Evolutionary conservation across 495 filamentous ascomycete species (phyloP).

Genomic region (Pyrenula aspistea): DNA sequence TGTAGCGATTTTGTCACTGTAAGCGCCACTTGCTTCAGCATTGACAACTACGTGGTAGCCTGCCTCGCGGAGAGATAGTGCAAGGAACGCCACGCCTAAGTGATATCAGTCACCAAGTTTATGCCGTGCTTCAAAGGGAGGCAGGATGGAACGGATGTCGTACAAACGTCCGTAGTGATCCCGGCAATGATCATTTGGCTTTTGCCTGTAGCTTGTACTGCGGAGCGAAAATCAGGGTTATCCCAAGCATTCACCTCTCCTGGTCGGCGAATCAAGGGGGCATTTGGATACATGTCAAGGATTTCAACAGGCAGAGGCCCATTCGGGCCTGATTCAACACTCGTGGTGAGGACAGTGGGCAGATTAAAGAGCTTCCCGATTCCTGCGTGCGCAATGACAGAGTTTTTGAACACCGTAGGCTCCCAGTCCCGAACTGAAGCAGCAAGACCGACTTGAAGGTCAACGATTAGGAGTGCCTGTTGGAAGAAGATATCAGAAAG

Average conservation of each 20-base stretch:
- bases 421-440: conserved; percentile 42
- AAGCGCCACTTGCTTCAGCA: conserved; percentile 46
- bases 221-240: conserved; percentile 44
- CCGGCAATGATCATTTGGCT: conserved; percentile 51
- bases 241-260: conserved; percentile 61
- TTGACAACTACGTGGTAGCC: conserved; percentile 55
- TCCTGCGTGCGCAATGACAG: conserved; percentile 45
- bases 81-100: conserved; percentile 44
- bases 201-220: conserved; percentile 41
- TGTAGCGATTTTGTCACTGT: conserved; percentile 30
- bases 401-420: conserved; percentile 35
- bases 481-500: background rate
- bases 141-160: conserved; percentile 1
- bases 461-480: conserved; percentile 35
- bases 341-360: conserved; percentile 46
- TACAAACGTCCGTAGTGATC: conserved; percentile 51
- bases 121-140: background rate
- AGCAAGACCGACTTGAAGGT: conserved; percentile 50
- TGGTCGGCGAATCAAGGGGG: conserved; percentile 43
- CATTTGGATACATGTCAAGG: conserved; percentile 39
- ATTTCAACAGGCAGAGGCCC: conserved; percentile 50
- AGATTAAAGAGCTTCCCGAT: conserved; percentile 45
- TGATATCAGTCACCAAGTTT: background rate
- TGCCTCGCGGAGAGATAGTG: conserved; percentile 47
- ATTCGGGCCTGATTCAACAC: conserved; percentile 43